These are phyloP conservation scores for Amylostereum areolatum DNA, from an alignment of 1,284 basidiomycete genomes.

Conservation along the genomic window DNA sequence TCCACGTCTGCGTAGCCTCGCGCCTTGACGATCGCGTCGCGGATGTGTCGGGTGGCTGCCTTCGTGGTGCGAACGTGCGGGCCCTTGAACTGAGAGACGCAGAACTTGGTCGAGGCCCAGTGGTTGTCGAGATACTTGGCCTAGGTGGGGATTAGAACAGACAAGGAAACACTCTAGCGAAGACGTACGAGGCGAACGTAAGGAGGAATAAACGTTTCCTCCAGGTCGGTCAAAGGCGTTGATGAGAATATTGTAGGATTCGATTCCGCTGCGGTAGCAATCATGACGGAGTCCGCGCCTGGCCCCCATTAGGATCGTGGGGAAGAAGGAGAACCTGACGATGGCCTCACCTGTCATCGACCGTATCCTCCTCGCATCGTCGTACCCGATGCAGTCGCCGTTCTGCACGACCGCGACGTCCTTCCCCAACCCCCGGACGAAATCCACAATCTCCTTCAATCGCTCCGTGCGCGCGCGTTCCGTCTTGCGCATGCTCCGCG, in stretches of 20 bases:
- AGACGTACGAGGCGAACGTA: slow-evolving; percentile 70
- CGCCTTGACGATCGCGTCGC: slow-evolving; percentile 50
- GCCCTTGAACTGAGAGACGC: slow-evolving; percentile 75
- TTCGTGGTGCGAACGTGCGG: slow-evolving; percentile 50
- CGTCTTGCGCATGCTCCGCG: slow-evolving; percentile 84
- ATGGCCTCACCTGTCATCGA: slow-evolving; percentile 59
- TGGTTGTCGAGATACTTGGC: slow-evolving; percentile 71
- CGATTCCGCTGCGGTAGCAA: slow-evolving; percentile 89
- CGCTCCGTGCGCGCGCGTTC: slow-evolving; percentile 80
- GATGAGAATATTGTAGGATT: slow-evolving; percentile 87
- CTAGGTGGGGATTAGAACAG: slow-evolving; percentile 22
- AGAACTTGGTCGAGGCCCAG: slow-evolving; percentile 90
- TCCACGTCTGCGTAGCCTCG: slow-evolving; percentile 64
- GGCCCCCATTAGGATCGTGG: slow-evolving; percentile 1
- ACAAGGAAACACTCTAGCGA: not conserved
- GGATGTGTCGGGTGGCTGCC: slow-evolving; percentile 50
- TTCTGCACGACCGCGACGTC: slow-evolving; percentile 89
- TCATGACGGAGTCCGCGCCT: slow-evolving; percentile 94
- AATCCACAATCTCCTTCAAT: slow-evolving; percentile 80
- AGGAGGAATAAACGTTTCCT: slow-evolving; percentile 66
- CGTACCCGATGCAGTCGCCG: slow-evolving; percentile 82
- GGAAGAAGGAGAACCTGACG: slow-evolving; percentile 3
- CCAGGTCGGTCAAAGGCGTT: slow-evolving; percentile 63
- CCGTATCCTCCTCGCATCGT: slow-evolving; percentile 75
- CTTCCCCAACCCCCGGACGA: slow-evolving; percentile 62